Conservation (phyloP, 345 rosid species). For the Syzygium aqueum region DNA sequence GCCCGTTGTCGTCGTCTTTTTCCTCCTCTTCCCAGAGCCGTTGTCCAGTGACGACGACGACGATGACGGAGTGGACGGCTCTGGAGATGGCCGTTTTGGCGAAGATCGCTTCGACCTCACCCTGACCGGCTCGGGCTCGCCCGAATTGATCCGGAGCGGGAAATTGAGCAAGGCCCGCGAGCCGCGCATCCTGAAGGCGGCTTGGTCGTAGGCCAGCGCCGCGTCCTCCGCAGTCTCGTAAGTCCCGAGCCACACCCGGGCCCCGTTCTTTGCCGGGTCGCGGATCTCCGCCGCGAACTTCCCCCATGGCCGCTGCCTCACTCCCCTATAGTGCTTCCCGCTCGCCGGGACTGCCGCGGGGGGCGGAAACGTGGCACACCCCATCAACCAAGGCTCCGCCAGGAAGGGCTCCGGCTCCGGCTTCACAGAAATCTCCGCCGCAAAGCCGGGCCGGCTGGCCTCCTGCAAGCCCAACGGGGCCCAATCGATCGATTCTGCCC, state of each 20-base stretch:
- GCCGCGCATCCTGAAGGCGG: conserved; percentile 16
- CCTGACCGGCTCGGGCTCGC: conserved; percentile 79
- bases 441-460: not conserved
- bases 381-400: not conserved
- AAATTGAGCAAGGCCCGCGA: conserved; percentile 14
- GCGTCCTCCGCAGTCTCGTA: conserved; percentile 16
- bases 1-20: not conserved
- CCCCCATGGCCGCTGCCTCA: conserved; percentile 25
- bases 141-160: conserved; percentile 8
- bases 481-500: conserved; percentile 65
- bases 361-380: not conserved
- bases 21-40: conserved; percentile 46
- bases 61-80: conserved; percentile 22
- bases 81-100: conserved; percentile 64
- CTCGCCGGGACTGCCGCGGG: conserved; percentile 10
- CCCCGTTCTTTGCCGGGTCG: conserved; percentile 15
- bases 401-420: conserved; percentile 17
- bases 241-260: conserved; percentile 21
- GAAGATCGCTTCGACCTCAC: conserved; percentile 60
- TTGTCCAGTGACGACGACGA: conserved; percentile 19
- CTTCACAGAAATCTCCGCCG: conserved; percentile 11
- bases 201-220: conserved; percentile 17
- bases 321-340: conserved; percentile 15
- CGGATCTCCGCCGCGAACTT: conserved; percentile 23
- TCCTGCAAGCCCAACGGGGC: conserved; percentile 21